A percentile compares a stretch with the other conserved stretches of the same genome.
These are phyloP conservation scores for Candida freyschussii DNA, from an alignment of 1,139 yeast species.

Conservation along the genomic window DNA sequence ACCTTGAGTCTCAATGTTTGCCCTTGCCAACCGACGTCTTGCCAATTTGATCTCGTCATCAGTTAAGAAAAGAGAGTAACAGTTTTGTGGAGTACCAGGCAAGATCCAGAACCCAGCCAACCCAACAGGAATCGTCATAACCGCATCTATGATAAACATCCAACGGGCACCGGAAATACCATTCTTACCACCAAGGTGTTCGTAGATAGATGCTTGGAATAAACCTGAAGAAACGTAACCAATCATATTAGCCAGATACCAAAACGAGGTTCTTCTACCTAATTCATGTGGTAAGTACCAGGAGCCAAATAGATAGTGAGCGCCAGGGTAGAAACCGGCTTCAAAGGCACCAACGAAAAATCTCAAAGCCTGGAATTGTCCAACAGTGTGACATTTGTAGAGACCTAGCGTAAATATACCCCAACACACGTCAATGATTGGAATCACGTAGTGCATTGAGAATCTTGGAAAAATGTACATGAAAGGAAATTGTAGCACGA, in stretches of 20 bases:
- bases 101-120: constrained; percentile 15
- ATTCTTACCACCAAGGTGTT: constrained; percentile 38
- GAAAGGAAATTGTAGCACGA: constrained; percentile 48
- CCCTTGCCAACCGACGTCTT: constrained; percentile 35
- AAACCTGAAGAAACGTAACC: constrained; percentile 55
- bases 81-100: constrained; percentile 16
- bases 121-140: constrained; percentile 50
- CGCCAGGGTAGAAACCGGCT: constrained; percentile 26
- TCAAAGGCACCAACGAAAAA: constrained; percentile 44
- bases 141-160: constrained; percentile 67
- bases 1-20: constrained; percentile 1
- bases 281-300: constrained; percentile 4
- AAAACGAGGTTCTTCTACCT: constrained; percentile 2
- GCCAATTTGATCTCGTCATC: constrained; percentile 36
- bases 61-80: constrained; percentile 22
- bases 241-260: constrained; percentile 4
- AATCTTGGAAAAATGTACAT: constrained; percentile 34
- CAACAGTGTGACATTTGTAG: constrained; percentile 27
- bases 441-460: constrained; percentile 51
- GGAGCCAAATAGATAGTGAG: constrained; percentile 14
- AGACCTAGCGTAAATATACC: constrained; percentile 55
- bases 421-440: constrained; percentile 61
- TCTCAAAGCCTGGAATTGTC: constrained; percentile 43
- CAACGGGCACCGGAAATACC: constrained; percentile 68
- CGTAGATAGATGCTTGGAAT: constrained; percentile 53